Evolutionary conservation across 2,329 filamentous ascomycete genomes (phyloP).

Genomic region (Stemphylium vesicarium): DNA sequence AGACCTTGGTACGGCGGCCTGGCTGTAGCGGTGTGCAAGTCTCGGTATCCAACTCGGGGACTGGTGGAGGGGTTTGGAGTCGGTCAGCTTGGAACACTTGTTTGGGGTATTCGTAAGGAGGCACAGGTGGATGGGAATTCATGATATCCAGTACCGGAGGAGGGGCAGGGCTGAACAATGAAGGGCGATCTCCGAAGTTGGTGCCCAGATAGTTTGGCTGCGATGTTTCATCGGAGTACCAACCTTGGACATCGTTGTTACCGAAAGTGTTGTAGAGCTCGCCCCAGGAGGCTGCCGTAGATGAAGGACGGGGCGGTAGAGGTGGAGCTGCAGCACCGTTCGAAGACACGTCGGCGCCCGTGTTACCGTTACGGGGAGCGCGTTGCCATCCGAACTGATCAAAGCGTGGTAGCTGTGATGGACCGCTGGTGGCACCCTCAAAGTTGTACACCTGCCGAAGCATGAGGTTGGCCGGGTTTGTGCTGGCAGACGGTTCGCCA

Average conservation of each 20-base stretch:
- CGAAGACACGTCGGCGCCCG: not conserved
- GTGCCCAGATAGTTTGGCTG: slow-evolving; percentile 11
- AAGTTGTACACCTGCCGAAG: slow-evolving; percentile 2
- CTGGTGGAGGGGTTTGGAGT: slow-evolving; percentile 29
- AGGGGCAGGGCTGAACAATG: slow-evolving; percentile 15
- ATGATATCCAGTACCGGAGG: slow-evolving; percentile 11
- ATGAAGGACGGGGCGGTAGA: slow-evolving; percentile 26
- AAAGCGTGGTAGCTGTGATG: slow-evolving; percentile 2
- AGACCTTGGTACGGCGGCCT: slow-evolving; percentile 34
- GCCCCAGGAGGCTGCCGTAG: slow-evolving; percentile 16
- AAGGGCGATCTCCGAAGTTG: slow-evolving; percentile 17
- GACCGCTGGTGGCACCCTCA: not conserved
- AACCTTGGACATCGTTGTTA: slow-evolving; percentile 8
- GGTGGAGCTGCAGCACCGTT: slow-evolving; percentile 15
- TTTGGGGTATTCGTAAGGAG: not conserved
- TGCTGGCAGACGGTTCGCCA: not conserved
- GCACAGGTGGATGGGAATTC: not conserved
- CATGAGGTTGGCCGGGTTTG: not conserved
- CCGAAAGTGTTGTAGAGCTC: slow-evolving; percentile 13
- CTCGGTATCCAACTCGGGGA: slow-evolving; percentile 12
- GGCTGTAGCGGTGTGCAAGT: slow-evolving; percentile 20
- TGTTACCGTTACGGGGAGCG: not conserved
- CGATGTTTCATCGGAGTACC: slow-evolving; percentile 9
- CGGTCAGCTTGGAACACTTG: slow-evolving; percentile 7
- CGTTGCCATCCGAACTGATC: not conserved